Evolutionary conservation across 2,329 filamentous ascomycete genomes (phyloP), one percentile per base, ranked within the genome.

Genomic region (Claviceps digitariae): DNA sequence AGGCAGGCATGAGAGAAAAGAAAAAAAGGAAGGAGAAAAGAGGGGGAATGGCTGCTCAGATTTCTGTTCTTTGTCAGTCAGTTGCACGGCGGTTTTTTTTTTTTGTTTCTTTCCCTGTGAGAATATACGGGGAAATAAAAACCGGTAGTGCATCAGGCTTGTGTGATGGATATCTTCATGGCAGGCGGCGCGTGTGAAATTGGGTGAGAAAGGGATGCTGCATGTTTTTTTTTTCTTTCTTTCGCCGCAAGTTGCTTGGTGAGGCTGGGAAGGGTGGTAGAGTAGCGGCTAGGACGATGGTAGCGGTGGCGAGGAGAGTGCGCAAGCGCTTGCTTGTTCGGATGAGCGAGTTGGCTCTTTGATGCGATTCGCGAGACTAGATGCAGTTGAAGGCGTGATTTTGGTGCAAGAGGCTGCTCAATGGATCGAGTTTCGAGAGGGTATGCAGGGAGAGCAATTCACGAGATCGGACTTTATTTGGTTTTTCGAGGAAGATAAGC

Each of bases 21-120:
- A 25, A 4, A 21, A 15, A 27, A 15, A 20, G 20, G 27, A 34
- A 34, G 15, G 27, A 15, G 46, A n/a, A 48, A 36, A 6, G 10
- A 5, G 3, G 34, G 47, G 25, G 27, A n/a, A 58, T 45, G 40
- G 20, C 61, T 69, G 72, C 72, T 75, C 73, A 68, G 73, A 75
- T 75, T 58, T 75, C 73, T 72, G 73, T 75, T 76, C 73, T 74
- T 68, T 69, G 29, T 7, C 38, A 43, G 48, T 55, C 54, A 48
- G 34, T 48, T 51, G 47, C 46, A 15, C 48, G 27, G 52, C 52
- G 52, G 52, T 40, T 54, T 45, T 34, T 43, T 23, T 20, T 31
- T 29, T 17, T 17, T 29, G 4, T 29, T 8, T 29, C 27, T 29
- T 8, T 29, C 27, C 8, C n/a, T 8, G 12, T 3, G 45, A n/a